A percentile compares a stretch with the other conserved stretches of the same genome.
phyloP scores from a whole-genome alignment of 2,329 filamentous ascomycete genomes.

The Fusarium sp. region DNA sequence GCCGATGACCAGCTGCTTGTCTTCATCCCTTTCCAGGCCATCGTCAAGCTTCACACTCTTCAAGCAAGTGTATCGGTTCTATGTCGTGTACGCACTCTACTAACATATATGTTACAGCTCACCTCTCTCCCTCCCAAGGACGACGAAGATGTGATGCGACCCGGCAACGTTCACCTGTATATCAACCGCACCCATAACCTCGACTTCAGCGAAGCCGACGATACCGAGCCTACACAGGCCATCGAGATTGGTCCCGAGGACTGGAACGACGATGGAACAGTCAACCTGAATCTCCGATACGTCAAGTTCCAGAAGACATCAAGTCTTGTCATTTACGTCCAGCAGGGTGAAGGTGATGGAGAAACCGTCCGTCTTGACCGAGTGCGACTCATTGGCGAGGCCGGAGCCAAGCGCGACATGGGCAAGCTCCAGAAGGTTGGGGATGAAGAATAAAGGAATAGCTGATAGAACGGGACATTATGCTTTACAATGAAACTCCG shows the following conservation, averaged over 20 bases:
- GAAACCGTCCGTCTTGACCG: conserved; percentile 89
- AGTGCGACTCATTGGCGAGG: conserved; percentile 84
- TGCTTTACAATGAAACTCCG: conserved; percentile 6
- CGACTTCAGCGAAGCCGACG: conserved; percentile 94
- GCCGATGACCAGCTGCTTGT: conserved; percentile 97
- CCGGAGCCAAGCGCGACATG: conserved; percentile 90
- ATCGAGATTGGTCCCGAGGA: conserved; percentile 80
- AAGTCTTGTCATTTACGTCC: conserved; percentile 88
- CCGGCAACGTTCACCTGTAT: conserved; percentile 86
- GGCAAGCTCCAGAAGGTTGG: conserved; percentile 96
- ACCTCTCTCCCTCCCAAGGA: conserved; percentile 81
- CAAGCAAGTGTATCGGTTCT: conserved; percentile 60
- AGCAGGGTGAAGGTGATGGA: conserved; percentile 83
- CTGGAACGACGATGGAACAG: conserved; percentile 85
- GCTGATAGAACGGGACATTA: neutral
- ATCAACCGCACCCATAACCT: conserved; percentile 90
- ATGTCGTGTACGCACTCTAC: neutral
- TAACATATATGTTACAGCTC: conserved; percentile 67
- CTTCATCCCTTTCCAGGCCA: conserved; percentile 88
- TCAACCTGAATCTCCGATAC: conserved; percentile 80
- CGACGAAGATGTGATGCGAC: conserved; percentile 82
- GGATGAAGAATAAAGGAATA: conserved; percentile 69
- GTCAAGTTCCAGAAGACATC: conserved; percentile 98
- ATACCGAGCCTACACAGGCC: conserved; percentile 82
- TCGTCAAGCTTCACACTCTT: conserved; percentile 87